Evolutionary conservation across 768 basidiomycete genomes (phyloP).

Genomic region (Tricholomella constricta): DNA sequence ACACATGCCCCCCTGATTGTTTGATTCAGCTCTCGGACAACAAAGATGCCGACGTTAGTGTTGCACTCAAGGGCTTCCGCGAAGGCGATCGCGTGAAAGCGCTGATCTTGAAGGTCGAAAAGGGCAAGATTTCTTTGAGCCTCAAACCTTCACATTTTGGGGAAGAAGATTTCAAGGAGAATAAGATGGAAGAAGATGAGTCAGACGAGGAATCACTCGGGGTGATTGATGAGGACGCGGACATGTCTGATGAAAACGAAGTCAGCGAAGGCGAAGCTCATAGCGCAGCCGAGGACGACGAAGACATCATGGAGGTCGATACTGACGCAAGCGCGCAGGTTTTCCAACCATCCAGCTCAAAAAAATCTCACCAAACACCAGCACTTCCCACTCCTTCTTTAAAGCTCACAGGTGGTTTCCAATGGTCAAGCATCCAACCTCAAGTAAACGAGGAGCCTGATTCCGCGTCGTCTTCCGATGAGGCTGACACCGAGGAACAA

Average conservation of each 20-base stretch:
- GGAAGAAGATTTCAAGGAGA: slow-evolving; percentile 58
- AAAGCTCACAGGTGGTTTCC: slow-evolving; percentile 62
- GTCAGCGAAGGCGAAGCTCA: slow-evolving; percentile 19
- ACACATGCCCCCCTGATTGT: background rate
- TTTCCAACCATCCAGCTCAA: slow-evolving; percentile 15
- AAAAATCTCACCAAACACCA: slow-evolving; percentile 6
- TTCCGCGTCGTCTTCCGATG: slow-evolving; percentile 46
- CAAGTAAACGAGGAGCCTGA: slow-evolving; percentile 41
- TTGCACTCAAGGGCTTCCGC: slow-evolving; percentile 80
- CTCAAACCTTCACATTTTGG: slow-evolving; percentile 88
- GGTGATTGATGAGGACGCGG: slow-evolving; percentile 29
- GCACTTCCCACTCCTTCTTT: slow-evolving; percentile 39
- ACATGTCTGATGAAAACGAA: slow-evolving; percentile 26
- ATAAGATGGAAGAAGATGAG: slow-evolving; percentile 29
- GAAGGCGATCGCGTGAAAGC: slow-evolving; percentile 88
- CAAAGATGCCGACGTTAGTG: slow-evolving; percentile 71
- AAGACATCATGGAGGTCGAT: slow-evolving; percentile 48
- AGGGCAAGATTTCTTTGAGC: slow-evolving; percentile 79
- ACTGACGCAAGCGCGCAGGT: slow-evolving; percentile 33
- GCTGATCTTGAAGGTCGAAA: slow-evolving; percentile 69
- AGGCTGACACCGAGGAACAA: slow-evolving; percentile 47
- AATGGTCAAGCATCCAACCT: slow-evolving; percentile 58
- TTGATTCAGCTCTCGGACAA: slow-evolving; percentile 80
- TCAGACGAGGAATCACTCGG: slow-evolving; percentile 27
- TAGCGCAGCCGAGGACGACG: slow-evolving; percentile 34